Evolutionary conservation across 75 land plant genomes (phyloP).

Genomic region (Pinus taeda): DNA sequence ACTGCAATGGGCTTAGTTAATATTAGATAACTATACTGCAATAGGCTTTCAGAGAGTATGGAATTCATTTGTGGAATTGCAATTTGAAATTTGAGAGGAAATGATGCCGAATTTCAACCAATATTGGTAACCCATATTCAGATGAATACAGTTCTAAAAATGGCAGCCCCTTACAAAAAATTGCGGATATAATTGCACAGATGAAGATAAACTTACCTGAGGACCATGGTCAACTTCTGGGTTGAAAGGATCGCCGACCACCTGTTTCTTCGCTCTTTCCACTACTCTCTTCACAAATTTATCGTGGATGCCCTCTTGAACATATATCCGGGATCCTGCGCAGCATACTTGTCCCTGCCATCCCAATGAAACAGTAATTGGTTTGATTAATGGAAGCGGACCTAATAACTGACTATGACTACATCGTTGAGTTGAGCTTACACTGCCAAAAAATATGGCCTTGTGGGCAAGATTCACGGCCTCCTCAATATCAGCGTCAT

Average conservation of each 20-base stretch:
- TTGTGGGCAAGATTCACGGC: conserved; percentile 30
- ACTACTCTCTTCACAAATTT: conserved; percentile 18
- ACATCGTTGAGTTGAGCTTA: conserved; percentile 18
- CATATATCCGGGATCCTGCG: conserved; percentile 21
- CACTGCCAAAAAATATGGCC: conserved; percentile 19
- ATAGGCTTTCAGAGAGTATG: no score
- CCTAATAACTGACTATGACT: background rate
- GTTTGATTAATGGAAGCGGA: no score
- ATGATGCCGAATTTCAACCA: no score
- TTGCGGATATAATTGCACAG: background rate
- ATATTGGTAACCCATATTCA: no score
- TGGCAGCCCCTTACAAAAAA: no score
- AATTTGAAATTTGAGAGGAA: no score
- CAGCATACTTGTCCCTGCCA: conserved; percentile 23
- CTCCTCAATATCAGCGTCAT: conserved; percentile 28
- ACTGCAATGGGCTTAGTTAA: no score
- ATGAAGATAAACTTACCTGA: conserved; percentile 3
- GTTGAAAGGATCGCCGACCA: conserved; percentile 24
- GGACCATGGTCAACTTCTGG: conserved; percentile 27
- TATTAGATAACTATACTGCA: no score
- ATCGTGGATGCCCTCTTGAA: conserved; percentile 26
- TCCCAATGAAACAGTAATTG: no score
- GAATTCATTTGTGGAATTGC: no score
- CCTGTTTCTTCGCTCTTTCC: conserved; percentile 13
- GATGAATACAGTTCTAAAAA: no score